phyloP scores from a whole-genome alignment of 139 green algal genomes.

The Chlorella sp. region DNA sequence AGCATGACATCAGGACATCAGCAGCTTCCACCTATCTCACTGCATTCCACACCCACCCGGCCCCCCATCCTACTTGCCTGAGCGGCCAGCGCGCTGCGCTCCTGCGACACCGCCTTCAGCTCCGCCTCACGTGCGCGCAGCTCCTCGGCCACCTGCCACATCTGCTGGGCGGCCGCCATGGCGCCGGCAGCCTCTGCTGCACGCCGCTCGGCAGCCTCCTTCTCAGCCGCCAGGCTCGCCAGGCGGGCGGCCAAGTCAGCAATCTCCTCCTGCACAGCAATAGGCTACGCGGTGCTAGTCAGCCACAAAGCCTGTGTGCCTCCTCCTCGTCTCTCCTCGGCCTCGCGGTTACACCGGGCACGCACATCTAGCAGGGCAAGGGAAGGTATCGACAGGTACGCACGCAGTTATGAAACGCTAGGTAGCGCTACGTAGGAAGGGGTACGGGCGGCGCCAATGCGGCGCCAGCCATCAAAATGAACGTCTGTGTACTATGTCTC shows the following conservation, averaged over 20 bases:
- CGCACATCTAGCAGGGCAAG: not conserved
- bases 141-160: not conserved
- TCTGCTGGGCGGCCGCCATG: not conserved
- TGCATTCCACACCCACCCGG: not conserved
- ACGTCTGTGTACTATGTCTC: too few species aligned
- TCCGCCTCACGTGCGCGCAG: constrained; percentile 6
- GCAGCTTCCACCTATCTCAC: not conserved
- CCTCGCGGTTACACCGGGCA: not conserved
- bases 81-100: not conserved
- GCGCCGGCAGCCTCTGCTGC: not conserved
- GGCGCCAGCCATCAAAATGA: not conserved
- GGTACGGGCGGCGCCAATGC: not conserved
- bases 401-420: too few species aligned
- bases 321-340: too few species aligned
- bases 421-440: too few species aligned
- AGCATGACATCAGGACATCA: too few species aligned
- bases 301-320: too few species aligned
- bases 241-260: not conserved
- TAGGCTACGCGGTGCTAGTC: not conserved
- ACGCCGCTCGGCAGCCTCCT: not conserved
- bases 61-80: not conserved
- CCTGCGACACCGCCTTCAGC: constrained; percentile 1
- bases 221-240: not conserved
- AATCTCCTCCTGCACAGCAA: constrained; percentile 23
- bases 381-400: not conserved